A percentile compares a stretch with the other conserved stretches of the same genome.
These are phyloP conservation scores for Fraxinus sp. DNA, from an alignment of 305 asterid species.

Conservation along the genomic window DNA sequence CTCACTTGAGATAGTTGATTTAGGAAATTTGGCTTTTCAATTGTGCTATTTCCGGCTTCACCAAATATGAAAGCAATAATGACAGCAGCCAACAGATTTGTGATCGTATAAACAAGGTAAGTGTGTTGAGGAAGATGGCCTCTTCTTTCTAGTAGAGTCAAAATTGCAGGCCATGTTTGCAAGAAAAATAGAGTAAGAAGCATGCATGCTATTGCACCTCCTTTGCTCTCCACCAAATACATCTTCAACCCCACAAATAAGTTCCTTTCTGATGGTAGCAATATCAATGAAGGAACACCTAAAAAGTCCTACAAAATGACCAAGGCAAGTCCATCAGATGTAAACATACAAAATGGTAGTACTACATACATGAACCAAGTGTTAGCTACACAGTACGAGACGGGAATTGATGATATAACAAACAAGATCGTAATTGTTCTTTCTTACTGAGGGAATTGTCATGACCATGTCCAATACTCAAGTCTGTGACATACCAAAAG, in stretches of 20 bases:
- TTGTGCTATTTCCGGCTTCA: constrained; percentile 35
- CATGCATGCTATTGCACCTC: constrained; percentile 52
- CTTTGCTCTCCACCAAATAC: constrained; percentile 49
- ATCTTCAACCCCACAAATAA: constrained; percentile 33
- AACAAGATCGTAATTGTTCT: background rate
- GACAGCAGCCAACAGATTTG: constrained; percentile 47
- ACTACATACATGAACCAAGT: background rate
- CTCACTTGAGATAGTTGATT: constrained; percentile 42
- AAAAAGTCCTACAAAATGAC: constrained; percentile 24
- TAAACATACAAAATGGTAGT: background rate
- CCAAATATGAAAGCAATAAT: constrained; percentile 47
- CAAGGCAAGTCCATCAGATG: background rate
- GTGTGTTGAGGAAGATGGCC: constrained; percentile 58
- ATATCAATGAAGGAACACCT: constrained; percentile 17
- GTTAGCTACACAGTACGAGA: background rate
- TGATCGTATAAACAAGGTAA: constrained; percentile 47
- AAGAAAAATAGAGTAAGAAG: constrained; percentile 39
- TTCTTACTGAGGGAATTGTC: constrained; percentile 62
- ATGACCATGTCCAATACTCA: constrained; percentile 74
- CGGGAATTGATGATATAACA: background rate
- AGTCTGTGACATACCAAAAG: background rate
- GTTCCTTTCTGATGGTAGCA: background rate
- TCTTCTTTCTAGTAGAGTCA: constrained; percentile 43
- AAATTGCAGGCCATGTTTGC: constrained; percentile 57
- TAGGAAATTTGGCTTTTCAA: constrained; percentile 35